Base-by-base conservation (phyloP, 2,329 filamentous ascomycete genomes). In the Cladosporium sp. region DNA sequence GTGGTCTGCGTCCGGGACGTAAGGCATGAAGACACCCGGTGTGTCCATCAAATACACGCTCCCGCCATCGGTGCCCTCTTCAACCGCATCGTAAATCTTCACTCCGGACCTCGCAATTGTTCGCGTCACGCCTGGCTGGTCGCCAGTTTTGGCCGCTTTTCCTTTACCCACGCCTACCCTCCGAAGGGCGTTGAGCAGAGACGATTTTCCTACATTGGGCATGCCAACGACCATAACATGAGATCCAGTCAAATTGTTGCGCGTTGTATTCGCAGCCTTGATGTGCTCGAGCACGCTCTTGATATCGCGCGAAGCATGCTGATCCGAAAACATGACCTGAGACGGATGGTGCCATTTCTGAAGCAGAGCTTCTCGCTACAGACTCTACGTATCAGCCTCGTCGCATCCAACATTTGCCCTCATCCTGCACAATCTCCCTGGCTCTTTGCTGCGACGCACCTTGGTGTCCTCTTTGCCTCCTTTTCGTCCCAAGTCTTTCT, bases 201-300 rank as follows among this genome's bases (percentile, higher is more conserved):
- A 90, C 41, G 89, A 95, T 71, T 99, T 99, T 30, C 93, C 93
- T 0, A 96, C 89, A 65, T 99, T 99, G 30, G 93, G 93, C 91
- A 99, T 96, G 50, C 93, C 93, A 12, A 97, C 91, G 1, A 97
- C 82, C 68, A 99, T 80, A 51, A 90, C 81, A 43, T 90, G 82
- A 59, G 89, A 80, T n/a, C 90, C 91, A 7, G 88, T 84, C n/a
- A 97, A 72, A 18, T 80, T 80, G 59, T 83, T 75, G 24, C 69
- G 66, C 20, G 70, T 64, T n/a, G 63, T 56, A 19, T 79, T 78
- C 54, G 79, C 73, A 3, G 70, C 63, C 52, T 77, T 77, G 50
- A 83, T 72, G 50, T 74, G 73, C 1, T 74, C 68, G 22, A 80
- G 67, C n/a, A 82, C 63, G 39, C 64, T 65, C 29, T 68, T 69